phyloP scores from a whole-genome alignment of 2,329 filamentous ascomycete species.

The Periglandula ipomoeae region DNA sequence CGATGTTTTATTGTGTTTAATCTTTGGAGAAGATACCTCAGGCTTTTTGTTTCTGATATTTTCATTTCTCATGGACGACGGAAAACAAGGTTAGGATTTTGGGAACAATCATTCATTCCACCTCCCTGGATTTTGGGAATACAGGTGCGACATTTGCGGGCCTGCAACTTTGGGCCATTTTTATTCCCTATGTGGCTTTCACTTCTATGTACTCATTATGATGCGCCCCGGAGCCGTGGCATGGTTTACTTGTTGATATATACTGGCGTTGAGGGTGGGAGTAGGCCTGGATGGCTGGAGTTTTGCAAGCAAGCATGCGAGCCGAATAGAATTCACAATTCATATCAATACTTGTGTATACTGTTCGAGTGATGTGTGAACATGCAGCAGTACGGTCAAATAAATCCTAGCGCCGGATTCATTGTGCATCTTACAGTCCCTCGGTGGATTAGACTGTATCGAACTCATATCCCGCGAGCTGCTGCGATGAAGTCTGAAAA shows the following conservation, averaged over 20 bases:
- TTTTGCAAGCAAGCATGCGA: neutral
- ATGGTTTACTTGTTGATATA: neutral
- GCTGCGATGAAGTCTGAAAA: too few relatives aligned
- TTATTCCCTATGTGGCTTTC: neutral
- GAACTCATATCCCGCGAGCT: too few relatives aligned
- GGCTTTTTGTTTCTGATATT: neutral
- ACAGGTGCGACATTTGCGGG: neutral
- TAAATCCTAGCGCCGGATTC: too few relatives aligned
- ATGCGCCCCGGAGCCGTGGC: neutral
- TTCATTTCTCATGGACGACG: neutral
- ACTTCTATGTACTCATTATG: neutral
- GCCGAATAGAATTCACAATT: neutral
- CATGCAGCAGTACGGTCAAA: too few relatives aligned
- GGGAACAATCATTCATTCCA: neutral
- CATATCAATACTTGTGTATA: too few relatives aligned
- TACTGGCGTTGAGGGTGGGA: slow-evolving; percentile 1
- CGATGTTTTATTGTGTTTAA: neutral
- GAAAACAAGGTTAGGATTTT: neutral
- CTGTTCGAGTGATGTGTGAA: too few relatives aligned
- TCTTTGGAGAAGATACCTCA: neutral
- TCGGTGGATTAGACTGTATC: too few relatives aligned
- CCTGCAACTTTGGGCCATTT: neutral
- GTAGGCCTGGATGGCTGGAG: neutral
- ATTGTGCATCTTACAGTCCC: too few relatives aligned
- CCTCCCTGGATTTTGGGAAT: neutral